Evolutionary conservation across 208 protist genomes (phyloP).

Genomic region (Acanthamoeba lenticulata): DNA sequence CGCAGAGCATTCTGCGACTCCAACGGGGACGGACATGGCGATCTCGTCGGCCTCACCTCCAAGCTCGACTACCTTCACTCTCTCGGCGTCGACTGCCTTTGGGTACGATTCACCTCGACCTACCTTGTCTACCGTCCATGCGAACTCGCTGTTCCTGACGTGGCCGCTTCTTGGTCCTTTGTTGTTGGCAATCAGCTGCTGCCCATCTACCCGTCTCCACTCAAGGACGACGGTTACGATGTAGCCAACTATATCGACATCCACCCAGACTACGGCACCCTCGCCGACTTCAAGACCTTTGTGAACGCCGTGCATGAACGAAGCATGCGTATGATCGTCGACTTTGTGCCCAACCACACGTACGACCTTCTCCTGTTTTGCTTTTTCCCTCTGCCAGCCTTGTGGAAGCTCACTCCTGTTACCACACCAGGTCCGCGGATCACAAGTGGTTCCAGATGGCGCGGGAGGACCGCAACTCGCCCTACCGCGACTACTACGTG

Average conservation of each 20-base stretch:
- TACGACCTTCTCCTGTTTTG: not conserved
- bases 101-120: constrained; percentile 60
- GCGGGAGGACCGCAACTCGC: constrained; percentile 70
- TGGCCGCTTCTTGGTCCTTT: too few relatives aligned
- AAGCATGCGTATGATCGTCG: constrained; percentile 83
- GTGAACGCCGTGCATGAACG: constrained; percentile 56
- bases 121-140: not conserved
- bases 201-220: constrained; percentile 82
- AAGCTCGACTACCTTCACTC: constrained; percentile 83
- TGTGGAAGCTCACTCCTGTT: not conserved
- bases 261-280: constrained; percentile 83
- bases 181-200: too few relatives aligned
- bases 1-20: constrained; percentile 81
- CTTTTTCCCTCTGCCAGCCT: not conserved
- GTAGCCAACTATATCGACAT: constrained; percentile 83
- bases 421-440: constrained; percentile 68
- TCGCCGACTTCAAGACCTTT: constrained; percentile 83
- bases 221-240: constrained; percentile 86
- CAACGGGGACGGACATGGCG: constrained; percentile 80
- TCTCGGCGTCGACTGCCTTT: constrained; percentile 83
- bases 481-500: constrained; percentile 83
- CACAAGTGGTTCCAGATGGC: constrained; percentile 84
- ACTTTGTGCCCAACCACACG: constrained; percentile 85
- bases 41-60: constrained; percentile 79
- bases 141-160: too few relatives aligned